A percentile compares a stretch with the other conserved stretches of the same genome.
Conservation (phyloP, 176 grass and related monocot species). For the Eleusine coracana region DNA sequence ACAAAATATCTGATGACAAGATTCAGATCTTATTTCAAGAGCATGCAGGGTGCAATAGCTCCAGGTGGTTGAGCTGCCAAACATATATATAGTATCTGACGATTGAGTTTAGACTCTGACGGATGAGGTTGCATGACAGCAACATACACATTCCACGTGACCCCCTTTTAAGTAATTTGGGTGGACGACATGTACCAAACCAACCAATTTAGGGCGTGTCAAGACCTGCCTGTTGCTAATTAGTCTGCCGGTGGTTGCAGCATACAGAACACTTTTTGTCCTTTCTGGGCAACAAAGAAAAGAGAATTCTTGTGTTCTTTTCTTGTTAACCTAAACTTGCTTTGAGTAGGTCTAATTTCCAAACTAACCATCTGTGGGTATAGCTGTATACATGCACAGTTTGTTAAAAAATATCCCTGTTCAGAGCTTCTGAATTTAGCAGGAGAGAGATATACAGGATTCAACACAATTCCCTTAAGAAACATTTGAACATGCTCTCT, state of each 20-base stretch:
- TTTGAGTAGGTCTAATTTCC: background rate
- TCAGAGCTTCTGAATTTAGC: background rate
- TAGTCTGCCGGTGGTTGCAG: constrained; percentile 16
- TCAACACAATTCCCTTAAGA: background rate
- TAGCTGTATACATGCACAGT: background rate
- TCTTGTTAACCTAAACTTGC: background rate
- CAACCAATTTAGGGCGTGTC: constrained; percentile 12
- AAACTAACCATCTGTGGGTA: background rate
- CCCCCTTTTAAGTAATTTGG: constrained; percentile 29
- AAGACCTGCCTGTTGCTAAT: constrained; percentile 5
- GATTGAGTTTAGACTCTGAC: background rate
- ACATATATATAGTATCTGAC: background rate
- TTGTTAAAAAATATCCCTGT: background rate
- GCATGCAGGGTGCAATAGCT: background rate
- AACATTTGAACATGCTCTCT: background rate
- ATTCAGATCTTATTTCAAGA: constrained; percentile 19
- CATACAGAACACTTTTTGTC: background rate
- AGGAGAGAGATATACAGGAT: background rate
- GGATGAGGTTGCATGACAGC: background rate
- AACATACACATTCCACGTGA: background rate
- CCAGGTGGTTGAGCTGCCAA: background rate
- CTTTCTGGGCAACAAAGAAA: background rate
- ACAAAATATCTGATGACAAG: background rate
- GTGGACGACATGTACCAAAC: background rate
- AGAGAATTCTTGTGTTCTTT: background rate